Evolutionary conservation across 2,329 filamentous ascomycete species (phyloP), one percentile per base, ranked within the genome.

Genomic region (Cylindrodendrum hubeiense): DNA sequence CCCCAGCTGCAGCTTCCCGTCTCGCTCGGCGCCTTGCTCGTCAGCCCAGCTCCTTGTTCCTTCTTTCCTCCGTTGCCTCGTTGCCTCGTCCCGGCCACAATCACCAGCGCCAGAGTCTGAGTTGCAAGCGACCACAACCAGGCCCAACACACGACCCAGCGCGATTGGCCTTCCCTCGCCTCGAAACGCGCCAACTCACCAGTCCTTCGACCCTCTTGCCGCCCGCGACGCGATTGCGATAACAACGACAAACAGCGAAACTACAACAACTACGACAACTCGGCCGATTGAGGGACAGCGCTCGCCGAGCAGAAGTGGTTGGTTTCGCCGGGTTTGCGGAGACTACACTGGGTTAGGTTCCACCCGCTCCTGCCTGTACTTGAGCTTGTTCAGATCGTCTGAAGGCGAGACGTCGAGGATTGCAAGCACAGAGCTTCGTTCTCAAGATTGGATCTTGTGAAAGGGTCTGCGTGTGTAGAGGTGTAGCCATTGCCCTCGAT

Each of bases 361-460:
- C 60, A 58, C 55, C 56, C 56, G 49, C 49, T 63, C 67, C 50
- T 49, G 52, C 63, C 63, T 74, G 70, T 73, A 74, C 62, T 67
- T 71, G 63, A 58, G 71, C 68, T 41, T 39, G 43, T 56, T 67
- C 46, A 53, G 65, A 46, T 49, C 54, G 41, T 54, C 62, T 44
- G 37, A 66, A 58, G 64, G 67, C 60, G 70, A 62, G 60, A 61
- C 53, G 67, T 51, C 63, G 69, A 75, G 73, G 79, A 78, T 75
- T 76, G 77, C 72, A 85, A 88, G 87, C 85, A 89, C 81, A 89
- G 87, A 90, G 87, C 87, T 89, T 88, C 86, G 81, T 89, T 86
- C 88, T 85, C 80, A 78, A 74, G 76, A 80, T 81, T 81, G 73
- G 68, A 69, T 65, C 63, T 66, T 59, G 65, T 58, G 37, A 58